Conservation (phyloP, 495 filamentous ascomycete genomes). For the Tuber microsphaerosporum region DNA sequence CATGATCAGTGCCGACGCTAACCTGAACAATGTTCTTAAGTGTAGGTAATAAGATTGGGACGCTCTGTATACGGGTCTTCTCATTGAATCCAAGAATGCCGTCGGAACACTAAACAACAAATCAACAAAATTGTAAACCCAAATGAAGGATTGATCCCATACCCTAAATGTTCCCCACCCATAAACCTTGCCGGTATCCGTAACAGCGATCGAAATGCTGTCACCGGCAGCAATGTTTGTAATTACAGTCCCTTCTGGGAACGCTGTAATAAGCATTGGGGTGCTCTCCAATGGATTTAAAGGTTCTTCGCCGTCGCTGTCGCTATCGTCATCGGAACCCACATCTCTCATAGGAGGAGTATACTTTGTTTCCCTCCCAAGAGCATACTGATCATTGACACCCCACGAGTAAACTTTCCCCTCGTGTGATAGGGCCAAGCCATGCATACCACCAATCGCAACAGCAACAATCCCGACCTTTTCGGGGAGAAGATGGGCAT, state of each 20-base stretch:
- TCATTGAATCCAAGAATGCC: constrained; percentile 64
- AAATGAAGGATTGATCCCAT: constrained; percentile 38
- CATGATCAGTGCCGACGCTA: constrained; percentile 61
- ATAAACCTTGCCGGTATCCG: constrained; percentile 57
- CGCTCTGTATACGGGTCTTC: constrained; percentile 42
- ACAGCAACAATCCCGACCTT: constrained; percentile 58
- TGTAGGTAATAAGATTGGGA: constrained; percentile 48
- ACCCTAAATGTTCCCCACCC: constrained; percentile 68
- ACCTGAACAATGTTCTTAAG: constrained; percentile 59
- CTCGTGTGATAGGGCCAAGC: constrained; percentile 56
- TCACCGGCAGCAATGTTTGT: constrained; percentile 57
- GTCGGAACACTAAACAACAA: constrained; percentile 50
- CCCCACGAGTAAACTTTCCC: constrained; percentile 66
- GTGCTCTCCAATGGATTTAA: constrained; percentile 58
- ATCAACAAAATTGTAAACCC: constrained; percentile 9
- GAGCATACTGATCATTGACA: constrained; percentile 61
- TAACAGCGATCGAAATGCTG: constrained; percentile 58
- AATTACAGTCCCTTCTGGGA: constrained; percentile 53
- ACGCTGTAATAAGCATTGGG: constrained; percentile 48
- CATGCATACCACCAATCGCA: constrained; percentile 62
- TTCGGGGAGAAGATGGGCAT: constrained; percentile 52
- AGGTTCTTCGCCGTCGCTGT: constrained; percentile 48
- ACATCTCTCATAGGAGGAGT: constrained; percentile 47
- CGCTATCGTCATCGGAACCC: constrained; percentile 46
- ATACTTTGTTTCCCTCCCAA: constrained; percentile 57